phyloP scores from a whole-genome alignment of 192 early-diverging fungal species.

The Coemansia sp. region DNA sequence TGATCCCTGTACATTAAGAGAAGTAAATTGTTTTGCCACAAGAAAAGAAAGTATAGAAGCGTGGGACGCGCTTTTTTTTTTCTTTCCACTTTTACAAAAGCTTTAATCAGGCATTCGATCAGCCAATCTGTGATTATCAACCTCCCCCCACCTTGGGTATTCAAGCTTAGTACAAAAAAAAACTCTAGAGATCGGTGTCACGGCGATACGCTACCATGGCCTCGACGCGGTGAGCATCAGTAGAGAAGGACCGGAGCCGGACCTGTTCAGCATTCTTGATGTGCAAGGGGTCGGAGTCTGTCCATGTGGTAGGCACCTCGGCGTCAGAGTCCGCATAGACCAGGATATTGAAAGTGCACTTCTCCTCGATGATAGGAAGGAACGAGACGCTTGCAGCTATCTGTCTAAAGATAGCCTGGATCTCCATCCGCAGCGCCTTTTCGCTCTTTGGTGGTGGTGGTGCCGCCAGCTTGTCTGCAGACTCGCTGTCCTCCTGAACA shows the following conservation, averaged over 20 bases:
- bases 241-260: slow-evolving; percentile 77
- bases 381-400: slow-evolving; percentile 89
- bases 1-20: neutral
- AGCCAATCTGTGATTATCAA: too few species aligned
- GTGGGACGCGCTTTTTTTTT: too few species aligned
- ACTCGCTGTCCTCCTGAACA: slow-evolving; percentile 32
- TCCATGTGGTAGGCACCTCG: slow-evolving; percentile 84
- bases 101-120: too few species aligned
- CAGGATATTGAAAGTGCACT: slow-evolving; percentile 90
- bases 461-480: slow-evolving; percentile 15
- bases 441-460: slow-evolving; percentile 46
- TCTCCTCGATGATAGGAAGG: slow-evolving; percentile 83
- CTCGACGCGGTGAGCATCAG: slow-evolving; percentile 80
- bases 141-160: too few species aligned
- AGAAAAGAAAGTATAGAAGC: neutral
- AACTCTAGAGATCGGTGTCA: slow-evolving; percentile 61
- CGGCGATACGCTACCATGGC: slow-evolving; percentile 83
- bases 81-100: too few species aligned
- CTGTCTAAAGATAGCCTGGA: slow-evolving; percentile 89
- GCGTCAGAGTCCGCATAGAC: slow-evolving; percentile 86
- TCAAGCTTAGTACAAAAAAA: slow-evolving; percentile 28
- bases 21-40: neutral
- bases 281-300: slow-evolving; percentile 75
- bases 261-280: slow-evolving; percentile 87
- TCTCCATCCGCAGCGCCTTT: slow-evolving; percentile 62